Evolutionary conservation across 2,329 filamentous ascomycete genomes (phyloP).

Genomic region (Claviceps capensis): DNA sequence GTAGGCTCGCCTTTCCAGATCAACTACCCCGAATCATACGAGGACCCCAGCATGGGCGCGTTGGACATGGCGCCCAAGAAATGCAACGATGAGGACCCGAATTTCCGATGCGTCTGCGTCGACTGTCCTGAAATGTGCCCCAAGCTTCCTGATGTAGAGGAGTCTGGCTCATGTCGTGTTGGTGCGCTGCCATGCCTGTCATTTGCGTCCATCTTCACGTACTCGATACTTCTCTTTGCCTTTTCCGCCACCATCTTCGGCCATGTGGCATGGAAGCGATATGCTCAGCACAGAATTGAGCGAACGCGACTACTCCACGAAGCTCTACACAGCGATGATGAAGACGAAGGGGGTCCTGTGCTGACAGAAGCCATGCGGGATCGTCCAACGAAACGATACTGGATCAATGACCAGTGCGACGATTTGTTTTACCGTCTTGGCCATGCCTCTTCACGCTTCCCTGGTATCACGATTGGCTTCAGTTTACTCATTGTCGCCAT

Average conservation of each 20-base stretch:
- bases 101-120: constrained; percentile 82
- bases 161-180: constrained; percentile 62
- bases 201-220: constrained; percentile 80
- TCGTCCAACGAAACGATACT: constrained; percentile 64
- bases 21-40: constrained; percentile 61
- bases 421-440: constrained; percentile 68
- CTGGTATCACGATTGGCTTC: constrained; percentile 63
- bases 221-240: constrained; percentile 59
- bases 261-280: constrained; percentile 62
- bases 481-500: constrained; percentile 65
- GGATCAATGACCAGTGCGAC: constrained; percentile 72
- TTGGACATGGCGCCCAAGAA: constrained; percentile 62
- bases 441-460: constrained; percentile 67
- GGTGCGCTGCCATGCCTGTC: constrained; percentile 85
- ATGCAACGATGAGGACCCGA: constrained; percentile 79
- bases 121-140: constrained; percentile 84
- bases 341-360: constrained; percentile 74
- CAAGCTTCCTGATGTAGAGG: constrained; percentile 60
- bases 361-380: constrained; percentile 66
- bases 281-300: constrained; percentile 63
- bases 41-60: constrained; percentile 57
- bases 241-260: constrained; percentile 54
- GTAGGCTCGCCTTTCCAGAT: constrained; percentile 96
- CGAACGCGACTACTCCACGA: constrained; percentile 80
- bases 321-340: constrained; percentile 71